Evolutionary conservation across 2,329 filamentous ascomycete genomes (phyloP), one percentile per base, ranked within the genome.

Genomic region (Emergomyces pasteurianus): DNA sequence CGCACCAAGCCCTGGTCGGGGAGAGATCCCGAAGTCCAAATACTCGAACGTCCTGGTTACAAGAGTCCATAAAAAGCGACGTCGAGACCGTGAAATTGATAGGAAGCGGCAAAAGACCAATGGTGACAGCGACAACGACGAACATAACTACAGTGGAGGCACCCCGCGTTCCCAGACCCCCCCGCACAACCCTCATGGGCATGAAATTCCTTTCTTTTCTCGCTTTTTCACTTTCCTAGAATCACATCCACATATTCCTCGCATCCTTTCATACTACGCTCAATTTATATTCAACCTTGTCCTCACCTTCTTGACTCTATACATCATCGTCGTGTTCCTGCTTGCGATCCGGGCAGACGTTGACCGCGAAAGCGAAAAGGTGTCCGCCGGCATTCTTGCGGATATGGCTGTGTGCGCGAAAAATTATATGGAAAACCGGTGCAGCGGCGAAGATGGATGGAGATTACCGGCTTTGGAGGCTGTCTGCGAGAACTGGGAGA

Each of bases 401-500:
- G 85, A 90, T 64, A 94, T 94, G 72, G 81, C 83, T 1, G 78
- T 80, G 7, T 99, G 94, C 72, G 81, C 83, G 2, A 82, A 83
- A 46, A 81, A 92, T 64, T 99, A 88, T 73, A 77, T 81, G 1
- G 80, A 85, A 55, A 99, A 99, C 69, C 79, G 81, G 43, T 99
- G 94, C 72, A 82, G 81, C 1, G 83, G 81, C 0, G 80, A 82
- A 2, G 81, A 81, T 21, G 65, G 63, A 34, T 63, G 52, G 55
- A 82, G 87, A 16, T 75, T 88, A 3, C 92, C 92, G 0, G 90
- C 88, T 0, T 78, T 97, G 67, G 83, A 87, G 63, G 76, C 75
- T 0, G 77, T 87, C 3, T 99, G 94, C 72, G 82, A 85, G 40
- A 83, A 86, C 63, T 97, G 92, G 92, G 85, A 87, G 65, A 79